Conservation (phyloP, 331 rosid genomes). For the Malus hybrid region DNA sequence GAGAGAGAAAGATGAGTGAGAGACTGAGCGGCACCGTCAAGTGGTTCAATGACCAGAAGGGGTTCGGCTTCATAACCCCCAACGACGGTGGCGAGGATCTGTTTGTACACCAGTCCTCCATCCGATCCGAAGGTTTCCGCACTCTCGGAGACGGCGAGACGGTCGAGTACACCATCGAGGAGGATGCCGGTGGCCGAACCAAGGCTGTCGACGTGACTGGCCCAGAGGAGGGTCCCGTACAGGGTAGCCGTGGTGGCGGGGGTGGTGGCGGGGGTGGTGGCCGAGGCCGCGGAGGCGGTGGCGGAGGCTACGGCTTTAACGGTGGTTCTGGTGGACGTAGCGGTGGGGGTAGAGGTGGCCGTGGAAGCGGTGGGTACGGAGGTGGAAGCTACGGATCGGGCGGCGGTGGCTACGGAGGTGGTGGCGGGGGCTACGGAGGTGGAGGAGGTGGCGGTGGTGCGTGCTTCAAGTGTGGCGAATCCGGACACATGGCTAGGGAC, state of each 20-base stretch:
- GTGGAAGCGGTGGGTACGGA: conserved; percentile 15
- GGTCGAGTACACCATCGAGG: conserved; percentile 62
- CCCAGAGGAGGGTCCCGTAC: conserved; percentile 43
- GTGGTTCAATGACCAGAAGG: conserved; percentile 87
- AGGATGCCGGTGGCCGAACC: conserved; percentile 53
- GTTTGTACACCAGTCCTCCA: conserved; percentile 72
- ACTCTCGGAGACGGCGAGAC: conserved; percentile 72
- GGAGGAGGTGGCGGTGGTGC: conserved; percentile 33
- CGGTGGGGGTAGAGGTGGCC: conserved; percentile 17
- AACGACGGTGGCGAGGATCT: conserved; percentile 65
- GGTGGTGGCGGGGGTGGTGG: conserved; percentile 29
- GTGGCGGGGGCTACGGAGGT: conserved; percentile 32
- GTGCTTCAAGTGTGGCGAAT: conserved; percentile 78
- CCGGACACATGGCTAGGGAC: conserved; percentile 51
- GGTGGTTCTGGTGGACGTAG: conserved; percentile 30
- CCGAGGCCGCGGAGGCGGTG: background rate
- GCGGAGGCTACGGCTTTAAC: conserved; percentile 34
- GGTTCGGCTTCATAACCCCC: conserved; percentile 85
- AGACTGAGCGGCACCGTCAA: conserved; percentile 64
- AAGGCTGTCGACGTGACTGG: conserved; percentile 89
- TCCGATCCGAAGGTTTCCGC: conserved; percentile 68
- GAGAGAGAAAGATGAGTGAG: conserved; percentile 29
- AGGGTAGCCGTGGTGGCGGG: conserved; percentile 40
- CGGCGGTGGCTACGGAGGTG: conserved; percentile 15
- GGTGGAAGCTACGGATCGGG: conserved; percentile 4